Evolutionary conservation across 2,329 filamentous ascomycete species (phyloP).

Genomic region (Blastomyces emzantsi): DNA sequence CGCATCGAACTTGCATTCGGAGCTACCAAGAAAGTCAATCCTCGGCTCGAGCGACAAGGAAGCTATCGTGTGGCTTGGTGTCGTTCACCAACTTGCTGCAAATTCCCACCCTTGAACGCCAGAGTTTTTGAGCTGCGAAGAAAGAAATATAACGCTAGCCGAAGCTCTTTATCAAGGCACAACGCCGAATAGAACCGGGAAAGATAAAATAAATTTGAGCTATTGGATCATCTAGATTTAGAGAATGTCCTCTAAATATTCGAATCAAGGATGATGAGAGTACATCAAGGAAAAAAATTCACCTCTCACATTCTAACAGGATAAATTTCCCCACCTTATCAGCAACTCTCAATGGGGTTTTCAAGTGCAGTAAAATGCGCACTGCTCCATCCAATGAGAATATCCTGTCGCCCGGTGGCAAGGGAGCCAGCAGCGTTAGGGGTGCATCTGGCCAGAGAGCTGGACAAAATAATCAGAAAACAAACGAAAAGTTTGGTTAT

Average conservation of each 20-base stretch:
- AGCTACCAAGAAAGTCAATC: not conserved
- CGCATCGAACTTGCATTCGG: not conserved
- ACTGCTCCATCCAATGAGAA: not conserved
- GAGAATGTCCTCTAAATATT: not conserved
- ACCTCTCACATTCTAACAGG: not conserved
- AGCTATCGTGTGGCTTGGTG: conserved; percentile 1
- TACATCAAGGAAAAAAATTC: conserved; percentile 1
- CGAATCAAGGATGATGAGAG: not conserved
- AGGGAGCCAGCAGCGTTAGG: not conserved
- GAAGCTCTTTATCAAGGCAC: not conserved
- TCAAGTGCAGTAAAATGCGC: not conserved
- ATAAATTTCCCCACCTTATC: not conserved
- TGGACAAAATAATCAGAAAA: not conserved
- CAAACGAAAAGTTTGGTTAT: not conserved
- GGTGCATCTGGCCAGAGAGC: not conserved
- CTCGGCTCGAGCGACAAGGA: not conserved
- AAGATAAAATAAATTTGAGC: not conserved
- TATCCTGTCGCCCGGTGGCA: not conserved
- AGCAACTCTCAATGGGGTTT: not conserved
- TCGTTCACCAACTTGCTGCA: not conserved
- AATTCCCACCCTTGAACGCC: not conserved
- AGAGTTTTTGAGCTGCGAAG: not conserved
- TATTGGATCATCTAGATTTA: not conserved
- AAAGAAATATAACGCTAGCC: not conserved
- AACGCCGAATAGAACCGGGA: not conserved